Conservation (phyloP, 2,329 filamentous ascomycete species). For the Aspergillus fischeri region DNA sequence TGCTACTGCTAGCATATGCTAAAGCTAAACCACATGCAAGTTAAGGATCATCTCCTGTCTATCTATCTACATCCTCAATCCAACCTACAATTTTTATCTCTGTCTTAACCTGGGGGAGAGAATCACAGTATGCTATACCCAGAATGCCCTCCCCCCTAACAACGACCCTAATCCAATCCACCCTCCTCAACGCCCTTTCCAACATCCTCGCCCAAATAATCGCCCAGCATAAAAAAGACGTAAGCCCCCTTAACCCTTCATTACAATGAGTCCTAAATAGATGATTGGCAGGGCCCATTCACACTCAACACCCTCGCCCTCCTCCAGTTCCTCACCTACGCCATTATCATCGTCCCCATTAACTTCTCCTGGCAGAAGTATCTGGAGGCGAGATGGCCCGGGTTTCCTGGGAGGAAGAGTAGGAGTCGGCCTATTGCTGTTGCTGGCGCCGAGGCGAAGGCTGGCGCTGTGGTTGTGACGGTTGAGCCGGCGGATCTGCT, state of each 20-base stretch:
- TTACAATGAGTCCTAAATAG: neutral
- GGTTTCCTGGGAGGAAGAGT: constrained; percentile 42
- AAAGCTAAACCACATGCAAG: no score
- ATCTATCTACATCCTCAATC: no score
- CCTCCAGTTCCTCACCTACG: constrained; percentile 72
- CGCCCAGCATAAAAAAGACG: constrained; percentile 32
- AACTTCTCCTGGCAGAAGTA: constrained; percentile 85
- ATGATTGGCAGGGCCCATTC: constrained; percentile 50
- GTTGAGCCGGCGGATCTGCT: neutral
- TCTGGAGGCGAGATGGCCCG: constrained; percentile 71
- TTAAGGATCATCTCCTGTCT: no score
- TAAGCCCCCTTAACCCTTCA: constrained; percentile 10
- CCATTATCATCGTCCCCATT: constrained; percentile 68
- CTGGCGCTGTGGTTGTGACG: neutral
- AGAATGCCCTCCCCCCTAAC: constrained; percentile 20
- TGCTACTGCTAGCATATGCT: no score
- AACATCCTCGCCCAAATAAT: constrained; percentile 38
- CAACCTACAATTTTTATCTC: no score
- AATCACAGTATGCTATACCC: no score
- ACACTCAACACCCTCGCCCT: constrained; percentile 64
- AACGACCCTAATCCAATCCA: constrained; percentile 35
- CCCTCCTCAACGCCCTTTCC: constrained; percentile 35
- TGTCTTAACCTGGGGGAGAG: no score
- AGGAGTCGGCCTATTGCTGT: neutral
- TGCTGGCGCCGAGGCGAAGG: neutral